phyloP scores from a whole-genome alignment of 176 grass and related monocot species.

The Triticum dicoccoides region DNA sequence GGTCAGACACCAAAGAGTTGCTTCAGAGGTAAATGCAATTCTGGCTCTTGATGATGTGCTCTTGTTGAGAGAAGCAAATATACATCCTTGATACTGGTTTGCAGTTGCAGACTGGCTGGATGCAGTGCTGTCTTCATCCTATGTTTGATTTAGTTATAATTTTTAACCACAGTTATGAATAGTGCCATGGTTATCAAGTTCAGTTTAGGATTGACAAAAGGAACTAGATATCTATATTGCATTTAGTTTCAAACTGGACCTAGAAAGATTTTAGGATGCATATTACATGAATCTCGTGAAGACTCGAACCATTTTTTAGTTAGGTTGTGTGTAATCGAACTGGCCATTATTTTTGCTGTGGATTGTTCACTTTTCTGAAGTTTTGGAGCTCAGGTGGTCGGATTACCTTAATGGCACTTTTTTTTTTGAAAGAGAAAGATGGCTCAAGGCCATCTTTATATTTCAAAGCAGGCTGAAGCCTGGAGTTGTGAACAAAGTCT shows the following conservation, averaged over 20 bases:
- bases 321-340: not conserved
- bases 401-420: not conserved
- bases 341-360: slow-evolving; percentile 13
- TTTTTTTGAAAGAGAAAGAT: too few species aligned
- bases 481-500: too few species aligned
- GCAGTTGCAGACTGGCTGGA: not conserved
- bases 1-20: slow-evolving; percentile 61
- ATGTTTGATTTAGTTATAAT: not conserved
- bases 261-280: not conserved
- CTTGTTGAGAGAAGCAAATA: not conserved
- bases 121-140: not conserved
- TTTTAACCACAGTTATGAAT: not conserved
- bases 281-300: not conserved
- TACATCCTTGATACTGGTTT: not conserved
- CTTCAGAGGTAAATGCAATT: slow-evolving; percentile 68
- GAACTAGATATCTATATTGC: not conserved
- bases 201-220: not conserved
- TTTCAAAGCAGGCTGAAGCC: too few species aligned
- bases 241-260: not conserved
- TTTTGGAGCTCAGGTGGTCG: not conserved
- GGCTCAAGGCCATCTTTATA: too few species aligned
- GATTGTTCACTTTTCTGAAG: not conserved
- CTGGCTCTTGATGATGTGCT: not conserved
- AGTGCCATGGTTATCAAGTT: not conserved
- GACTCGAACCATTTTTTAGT: not conserved